Evolutionary conservation across 2,329 filamentous ascomycete genomes (phyloP), one percentile per base, ranked within the genome.

Genomic region (Setomelanomma holmii): DNA sequence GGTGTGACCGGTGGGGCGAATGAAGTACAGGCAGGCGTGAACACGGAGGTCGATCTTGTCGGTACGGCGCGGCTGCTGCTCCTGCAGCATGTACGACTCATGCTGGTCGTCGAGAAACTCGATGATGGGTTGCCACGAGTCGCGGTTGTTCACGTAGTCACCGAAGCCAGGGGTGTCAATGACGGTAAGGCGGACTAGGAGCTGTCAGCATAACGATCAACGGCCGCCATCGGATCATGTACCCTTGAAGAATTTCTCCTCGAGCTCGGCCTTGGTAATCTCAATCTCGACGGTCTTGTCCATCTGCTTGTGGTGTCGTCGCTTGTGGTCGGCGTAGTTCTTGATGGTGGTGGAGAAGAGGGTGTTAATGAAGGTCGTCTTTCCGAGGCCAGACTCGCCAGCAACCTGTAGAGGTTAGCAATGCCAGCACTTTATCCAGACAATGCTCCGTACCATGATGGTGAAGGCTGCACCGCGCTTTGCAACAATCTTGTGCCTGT

Each of bases 211-310:
- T 36, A 12, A 33, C 33, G 34, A 30, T 42, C 16, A 4, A 5
- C 11, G n/a, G n/a, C 19, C 1, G 7, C 6, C 27, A n/a, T 33
- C 12, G 19, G 38, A 19, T 8, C 14, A 16, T 24, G 61, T 69
- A 97, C 93, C 93, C 86, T 99, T 99, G 89, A 99, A 99, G 85
- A 99, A 99, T 84, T 99, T 99, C 89, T 99, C 95, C 82, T 99
- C 95, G 61, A 99, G 83, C 83, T 99, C 95, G 54, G 95, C 95
- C 86, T 99, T 99, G 78, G 95, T 99, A 76, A 99, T 99, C 80
- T 99, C 95, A 69, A 99, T 99, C 83, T 99, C 96, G 63, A 99
- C 95, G 10, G 95, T 99, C 86, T 98, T 98, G 83, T 99, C 95
- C 67, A 98, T 87, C 84, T 99, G 95, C 87, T 99, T 99, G 81